Percentiles rank a stretch among this genome's conserved stretches.
phyloP scores from a whole-genome alignment of 257 asterid species.

The Forsythia suspensa region DNA sequence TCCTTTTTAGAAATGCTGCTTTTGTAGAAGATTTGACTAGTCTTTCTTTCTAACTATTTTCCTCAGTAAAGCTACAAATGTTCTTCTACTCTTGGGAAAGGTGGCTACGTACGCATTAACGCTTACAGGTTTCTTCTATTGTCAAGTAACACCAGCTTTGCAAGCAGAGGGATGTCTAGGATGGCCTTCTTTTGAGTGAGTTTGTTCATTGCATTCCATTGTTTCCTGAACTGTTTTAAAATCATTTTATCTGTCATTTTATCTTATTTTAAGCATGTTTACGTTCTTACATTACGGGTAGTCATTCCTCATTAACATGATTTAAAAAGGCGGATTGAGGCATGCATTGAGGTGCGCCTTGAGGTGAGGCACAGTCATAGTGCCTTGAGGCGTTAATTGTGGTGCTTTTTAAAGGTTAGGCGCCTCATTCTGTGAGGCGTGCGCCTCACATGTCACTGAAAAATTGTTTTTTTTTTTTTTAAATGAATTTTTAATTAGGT shows the following conservation, averaged over 20 bases:
- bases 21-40: constrained; percentile 23
- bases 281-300: neutral
- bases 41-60: constrained; percentile 26
- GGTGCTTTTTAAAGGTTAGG: too few species aligned
- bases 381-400: too few species aligned
- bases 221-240: neutral
- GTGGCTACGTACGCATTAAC: constrained; percentile 90
- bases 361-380: too few species aligned
- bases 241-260: constrained; percentile 16
- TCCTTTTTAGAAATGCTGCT: constrained; percentile 11
- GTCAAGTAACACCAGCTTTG: constrained; percentile 55
- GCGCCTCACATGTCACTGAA: too few species aligned
- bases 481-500: too few species aligned
- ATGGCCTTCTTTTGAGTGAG: constrained; percentile 68
- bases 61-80: constrained; percentile 84
- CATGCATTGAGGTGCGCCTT: too few species aligned
- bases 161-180: constrained; percentile 52
- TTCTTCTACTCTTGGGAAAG: constrained; percentile 78
- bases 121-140: constrained; percentile 88
- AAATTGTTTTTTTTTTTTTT: too few species aligned
- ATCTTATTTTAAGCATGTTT: constrained; percentile 14
- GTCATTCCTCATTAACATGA: neutral
- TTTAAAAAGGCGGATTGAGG: too few species aligned
- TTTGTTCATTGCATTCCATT: constrained; percentile 19
- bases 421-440: too few species aligned